Conservation (phyloP, 1,139 yeast species). For the Geotrichum candidum region DNA sequence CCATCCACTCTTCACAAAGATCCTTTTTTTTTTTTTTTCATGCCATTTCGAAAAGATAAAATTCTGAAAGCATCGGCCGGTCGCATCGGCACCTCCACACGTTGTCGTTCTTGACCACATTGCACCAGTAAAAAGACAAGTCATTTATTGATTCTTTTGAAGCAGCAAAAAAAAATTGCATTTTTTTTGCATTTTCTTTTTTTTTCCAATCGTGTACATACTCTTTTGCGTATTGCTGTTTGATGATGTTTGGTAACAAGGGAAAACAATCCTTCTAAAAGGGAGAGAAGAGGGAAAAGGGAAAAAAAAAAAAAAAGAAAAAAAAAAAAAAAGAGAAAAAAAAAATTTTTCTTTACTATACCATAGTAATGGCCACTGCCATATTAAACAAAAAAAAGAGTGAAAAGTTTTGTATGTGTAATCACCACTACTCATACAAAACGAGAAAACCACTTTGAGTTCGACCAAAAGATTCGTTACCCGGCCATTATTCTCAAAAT, state of each 20-base stretch:
- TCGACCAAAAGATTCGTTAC: neutral
- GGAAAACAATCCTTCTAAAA: slow-evolving; percentile 7
- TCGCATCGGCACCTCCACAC: neutral
- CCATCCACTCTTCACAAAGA: too few species aligned
- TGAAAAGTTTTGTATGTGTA: neutral
- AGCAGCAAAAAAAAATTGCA: too few species aligned
- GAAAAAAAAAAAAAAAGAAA: neutral
- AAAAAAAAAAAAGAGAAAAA: neutral
- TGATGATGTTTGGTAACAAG: slow-evolving; percentile 10
- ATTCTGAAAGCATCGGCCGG: neutral
- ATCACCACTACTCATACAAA: neutral
- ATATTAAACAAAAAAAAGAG: neutral
- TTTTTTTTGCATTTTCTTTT: neutral
- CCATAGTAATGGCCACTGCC: neutral
- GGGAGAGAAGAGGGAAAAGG: neutral
- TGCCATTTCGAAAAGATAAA: neutral
- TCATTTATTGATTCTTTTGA: neutral
- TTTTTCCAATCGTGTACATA: slow-evolving; percentile 7
- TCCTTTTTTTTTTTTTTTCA: neutral
- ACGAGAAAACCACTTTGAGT: neutral
- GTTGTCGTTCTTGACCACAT: neutral
- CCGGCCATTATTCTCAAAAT: neutral
- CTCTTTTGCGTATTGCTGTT: slow-evolving; percentile 15
- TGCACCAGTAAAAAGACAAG: neutral
- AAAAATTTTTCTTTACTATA: neutral